Conservation (phyloP, 306 rosid genomes). For the Urtica urens region DNA sequence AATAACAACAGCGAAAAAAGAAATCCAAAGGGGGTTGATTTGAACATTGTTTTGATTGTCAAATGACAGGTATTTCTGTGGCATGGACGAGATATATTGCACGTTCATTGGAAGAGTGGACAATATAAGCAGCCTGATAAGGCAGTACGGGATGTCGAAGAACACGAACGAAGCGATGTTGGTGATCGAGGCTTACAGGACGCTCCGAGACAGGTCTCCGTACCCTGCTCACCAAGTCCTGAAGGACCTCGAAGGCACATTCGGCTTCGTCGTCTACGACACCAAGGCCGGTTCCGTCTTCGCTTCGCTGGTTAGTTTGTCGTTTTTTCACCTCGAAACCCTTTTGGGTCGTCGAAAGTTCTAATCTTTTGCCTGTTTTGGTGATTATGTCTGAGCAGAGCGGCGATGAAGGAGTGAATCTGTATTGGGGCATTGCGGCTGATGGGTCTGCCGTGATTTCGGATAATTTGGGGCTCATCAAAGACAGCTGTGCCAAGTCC, state of each 20-base stretch:
- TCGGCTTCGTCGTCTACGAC: constrained; percentile 72
- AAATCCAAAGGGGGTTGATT: not conserved
- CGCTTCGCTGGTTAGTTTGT: constrained; percentile 48
- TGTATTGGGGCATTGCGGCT: constrained; percentile 75
- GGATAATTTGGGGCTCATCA: constrained; percentile 51
- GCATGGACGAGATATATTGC: constrained; percentile 69
- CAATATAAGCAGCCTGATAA: constrained; percentile 57
- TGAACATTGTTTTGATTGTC: not conserved
- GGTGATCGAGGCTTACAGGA: constrained; percentile 65
- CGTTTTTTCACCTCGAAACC: not conserved
- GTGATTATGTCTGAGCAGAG: constrained; percentile 38
- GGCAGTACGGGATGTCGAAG: constrained; percentile 72
- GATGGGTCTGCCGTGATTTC: constrained; percentile 79
- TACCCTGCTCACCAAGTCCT: constrained; percentile 97
- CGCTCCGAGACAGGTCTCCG: constrained; percentile 82
- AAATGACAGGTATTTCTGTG: constrained; percentile 59
- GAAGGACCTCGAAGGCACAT: constrained; percentile 70
- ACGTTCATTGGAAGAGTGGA: constrained; percentile 54
- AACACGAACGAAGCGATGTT: constrained; percentile 64
- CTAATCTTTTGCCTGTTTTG: not conserved
- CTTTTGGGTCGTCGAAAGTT: not conserved
- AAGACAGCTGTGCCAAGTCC: constrained; percentile 83
- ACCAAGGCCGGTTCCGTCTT: constrained; percentile 48
- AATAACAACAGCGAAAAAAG: not conserved
- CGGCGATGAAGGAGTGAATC: constrained; percentile 46